Evolutionary conservation across 2,329 filamentous ascomycete species (phyloP).

Genomic region (Exophiala sideris): DNA sequence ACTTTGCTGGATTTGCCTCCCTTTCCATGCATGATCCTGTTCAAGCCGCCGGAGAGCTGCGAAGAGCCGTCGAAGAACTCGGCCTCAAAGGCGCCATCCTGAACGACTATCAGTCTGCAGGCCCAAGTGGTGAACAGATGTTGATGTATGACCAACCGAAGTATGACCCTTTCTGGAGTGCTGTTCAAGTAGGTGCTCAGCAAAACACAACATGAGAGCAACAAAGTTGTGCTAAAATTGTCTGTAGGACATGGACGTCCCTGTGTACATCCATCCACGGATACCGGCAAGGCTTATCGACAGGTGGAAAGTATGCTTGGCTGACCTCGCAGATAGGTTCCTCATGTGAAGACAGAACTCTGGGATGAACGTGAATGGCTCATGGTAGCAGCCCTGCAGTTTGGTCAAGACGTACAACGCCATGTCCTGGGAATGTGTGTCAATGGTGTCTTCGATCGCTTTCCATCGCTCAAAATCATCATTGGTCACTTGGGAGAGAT

Average conservation of each 20-base stretch:
- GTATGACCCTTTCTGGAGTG: constrained; percentile 47
- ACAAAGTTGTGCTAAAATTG: too few species aligned
- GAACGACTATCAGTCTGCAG: constrained; percentile 59
- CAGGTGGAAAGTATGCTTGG: constrained; percentile 31
- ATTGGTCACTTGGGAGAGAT: constrained; percentile 26
- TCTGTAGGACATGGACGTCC: constrained; percentile 14
- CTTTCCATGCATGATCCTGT: constrained; percentile 37
- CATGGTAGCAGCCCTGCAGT: not conserved
- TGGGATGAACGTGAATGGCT: constrained; percentile 34
- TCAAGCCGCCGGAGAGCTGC: constrained; percentile 37
- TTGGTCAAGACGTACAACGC: constrained; percentile 20
- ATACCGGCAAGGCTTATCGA: constrained; percentile 41
- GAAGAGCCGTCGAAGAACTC: constrained; percentile 49
- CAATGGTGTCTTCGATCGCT: constrained; percentile 26
- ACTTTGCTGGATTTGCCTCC: constrained; percentile 45
- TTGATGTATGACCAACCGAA: constrained; percentile 54
- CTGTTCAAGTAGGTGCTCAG: not conserved
- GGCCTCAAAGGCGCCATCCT: constrained; percentile 62
- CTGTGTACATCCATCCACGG: constrained; percentile 25
- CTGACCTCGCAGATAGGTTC: too few species aligned
- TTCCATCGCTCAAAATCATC: constrained; percentile 22
- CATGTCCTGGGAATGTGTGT: constrained; percentile 26
- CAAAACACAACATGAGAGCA: too few species aligned
- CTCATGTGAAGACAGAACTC: constrained; percentile 23
- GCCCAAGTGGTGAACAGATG: constrained; percentile 59